A percentile compares a stretch with the other conserved stretches of the same genome.
Evolutionary conservation across 192 early-diverging fungal species (phyloP).

Genomic region (Glomus cerebriforme): DNA sequence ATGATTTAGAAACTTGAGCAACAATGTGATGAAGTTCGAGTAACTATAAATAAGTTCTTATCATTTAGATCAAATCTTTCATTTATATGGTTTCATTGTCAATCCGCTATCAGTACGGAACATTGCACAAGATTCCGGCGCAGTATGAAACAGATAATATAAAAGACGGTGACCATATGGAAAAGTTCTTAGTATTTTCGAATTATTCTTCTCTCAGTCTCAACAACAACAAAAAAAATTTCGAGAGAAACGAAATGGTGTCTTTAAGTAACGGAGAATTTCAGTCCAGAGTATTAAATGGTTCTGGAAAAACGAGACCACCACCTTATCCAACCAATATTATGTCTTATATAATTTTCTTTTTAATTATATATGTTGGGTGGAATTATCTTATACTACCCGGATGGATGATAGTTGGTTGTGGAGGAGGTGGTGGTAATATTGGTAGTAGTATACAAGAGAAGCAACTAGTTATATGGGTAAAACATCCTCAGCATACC

Average conservation of each 20-base stretch:
- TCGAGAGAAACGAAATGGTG: not conserved
- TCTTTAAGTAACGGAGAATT: not conserved
- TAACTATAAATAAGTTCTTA: too few species aligned
- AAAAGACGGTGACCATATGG: too few species aligned
- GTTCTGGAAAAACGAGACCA: not conserved
- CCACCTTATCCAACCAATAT: not conserved
- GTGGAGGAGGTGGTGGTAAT: not conserved
- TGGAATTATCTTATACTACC: not conserved
- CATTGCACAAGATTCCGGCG: too few species aligned
- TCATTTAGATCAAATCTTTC: too few species aligned
- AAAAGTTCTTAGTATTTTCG: too few species aligned
- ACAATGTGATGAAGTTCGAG: too few species aligned
- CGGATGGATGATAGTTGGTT: not conserved
- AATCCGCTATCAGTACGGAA: too few species aligned
- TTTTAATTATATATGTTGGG: not conserved
- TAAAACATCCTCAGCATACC: slow-evolving; percentile 24
- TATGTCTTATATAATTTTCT: not conserved
- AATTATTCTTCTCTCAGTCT: too few species aligned
- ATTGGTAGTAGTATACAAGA: not conserved
- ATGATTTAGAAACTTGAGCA: too few species aligned
- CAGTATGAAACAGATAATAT: too few species aligned
- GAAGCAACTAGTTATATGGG: slow-evolving; percentile 28
- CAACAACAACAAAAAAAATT: too few species aligned
- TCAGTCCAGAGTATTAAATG: not conserved
- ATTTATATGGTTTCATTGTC: too few species aligned